phyloP scores from a whole-genome alignment of 257 asterid genomes.

The Solanum pinnatisectum region DNA sequence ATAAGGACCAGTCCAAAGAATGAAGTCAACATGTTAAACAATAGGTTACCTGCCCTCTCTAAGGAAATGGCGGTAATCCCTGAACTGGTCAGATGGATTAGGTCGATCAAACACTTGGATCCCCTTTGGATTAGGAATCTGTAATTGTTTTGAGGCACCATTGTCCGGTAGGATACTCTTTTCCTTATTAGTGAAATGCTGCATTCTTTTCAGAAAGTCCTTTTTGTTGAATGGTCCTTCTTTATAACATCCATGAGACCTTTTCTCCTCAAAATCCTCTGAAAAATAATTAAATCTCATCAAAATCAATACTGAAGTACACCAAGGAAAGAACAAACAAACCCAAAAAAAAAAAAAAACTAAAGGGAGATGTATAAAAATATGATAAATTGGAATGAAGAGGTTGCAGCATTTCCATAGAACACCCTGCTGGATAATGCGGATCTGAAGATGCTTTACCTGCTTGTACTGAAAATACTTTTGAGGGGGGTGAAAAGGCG shows the following conservation, averaged over 20 bases:
- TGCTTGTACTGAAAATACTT: conserved; percentile 24
- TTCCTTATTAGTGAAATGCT: conserved; percentile 24
- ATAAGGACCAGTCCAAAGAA: background rate
- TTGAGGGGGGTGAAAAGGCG: conserved; percentile 12
- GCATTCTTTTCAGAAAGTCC: conserved; percentile 29
- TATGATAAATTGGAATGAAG: background rate
- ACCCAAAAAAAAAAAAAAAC: background rate
- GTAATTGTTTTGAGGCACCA: conserved; percentile 15
- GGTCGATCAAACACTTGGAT: conserved; percentile 27
- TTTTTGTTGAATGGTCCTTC: conserved; percentile 31
- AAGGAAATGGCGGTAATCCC: conserved; percentile 63
- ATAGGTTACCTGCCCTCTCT: conserved; percentile 72
- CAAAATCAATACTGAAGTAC: background rate
- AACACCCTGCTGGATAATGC: conserved; percentile 37
- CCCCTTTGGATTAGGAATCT: conserved; percentile 36
- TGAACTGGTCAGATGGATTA: conserved; percentile 47
- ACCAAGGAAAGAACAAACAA: background rate
- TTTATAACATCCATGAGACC: conserved; percentile 22
- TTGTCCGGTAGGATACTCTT: conserved; percentile 13
- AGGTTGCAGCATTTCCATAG: background rate
- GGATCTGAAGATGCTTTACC: conserved; percentile 22
- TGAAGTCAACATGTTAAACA: background rate
- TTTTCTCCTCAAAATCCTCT: conserved; percentile 38
- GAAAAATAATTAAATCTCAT: conserved; percentile 4
- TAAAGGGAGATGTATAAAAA: background rate